Evolutionary conservation across 768 basidiomycete genomes (phyloP).

Genomic region (Tubosaeta brunneosetosa): DNA sequence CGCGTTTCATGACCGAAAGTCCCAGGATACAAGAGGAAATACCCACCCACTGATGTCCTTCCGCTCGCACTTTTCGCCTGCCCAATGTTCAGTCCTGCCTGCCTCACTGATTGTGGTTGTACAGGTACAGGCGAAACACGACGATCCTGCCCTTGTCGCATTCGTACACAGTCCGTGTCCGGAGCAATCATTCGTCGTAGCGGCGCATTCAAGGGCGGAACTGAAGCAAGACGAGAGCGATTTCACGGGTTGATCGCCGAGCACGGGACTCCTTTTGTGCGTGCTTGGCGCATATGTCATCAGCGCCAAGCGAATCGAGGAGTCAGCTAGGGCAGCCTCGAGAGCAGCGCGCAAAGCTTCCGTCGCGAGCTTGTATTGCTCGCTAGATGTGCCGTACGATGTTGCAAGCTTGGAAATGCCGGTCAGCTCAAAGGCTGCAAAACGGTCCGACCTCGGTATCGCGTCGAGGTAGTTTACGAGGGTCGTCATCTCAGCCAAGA

Average conservation of each 20-base stretch:
- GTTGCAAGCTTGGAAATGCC: constrained; percentile 46
- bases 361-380: constrained; percentile 48
- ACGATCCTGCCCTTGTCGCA: constrained; percentile 53
- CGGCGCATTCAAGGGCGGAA: constrained; percentile 49
- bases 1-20: not conserved
- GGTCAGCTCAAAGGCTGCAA: constrained; percentile 60
- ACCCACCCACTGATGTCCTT: constrained; percentile 79
- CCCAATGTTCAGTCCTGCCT: constrained; percentile 66
- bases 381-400: constrained; percentile 46
- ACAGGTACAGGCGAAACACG: constrained; percentile 48
- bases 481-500: constrained; percentile 41
- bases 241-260: constrained; percentile 51
- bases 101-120: constrained; percentile 44
- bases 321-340: constrained; percentile 35
- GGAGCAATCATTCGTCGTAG: constrained; percentile 63
- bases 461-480: constrained; percentile 49
- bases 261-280: constrained; percentile 36
- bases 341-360: constrained; percentile 47
- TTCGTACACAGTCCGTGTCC: constrained; percentile 64
- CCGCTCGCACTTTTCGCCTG: constrained; percentile 69
- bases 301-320: constrained; percentile 45
- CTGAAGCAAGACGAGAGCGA: constrained; percentile 60
- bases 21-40: not conserved
- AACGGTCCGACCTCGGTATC: constrained; percentile 36
- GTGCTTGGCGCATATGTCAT: constrained; percentile 41